phyloP scores from a whole-genome alignment of 73 alveolate genomes.

The Loxodes magnus region DNA sequence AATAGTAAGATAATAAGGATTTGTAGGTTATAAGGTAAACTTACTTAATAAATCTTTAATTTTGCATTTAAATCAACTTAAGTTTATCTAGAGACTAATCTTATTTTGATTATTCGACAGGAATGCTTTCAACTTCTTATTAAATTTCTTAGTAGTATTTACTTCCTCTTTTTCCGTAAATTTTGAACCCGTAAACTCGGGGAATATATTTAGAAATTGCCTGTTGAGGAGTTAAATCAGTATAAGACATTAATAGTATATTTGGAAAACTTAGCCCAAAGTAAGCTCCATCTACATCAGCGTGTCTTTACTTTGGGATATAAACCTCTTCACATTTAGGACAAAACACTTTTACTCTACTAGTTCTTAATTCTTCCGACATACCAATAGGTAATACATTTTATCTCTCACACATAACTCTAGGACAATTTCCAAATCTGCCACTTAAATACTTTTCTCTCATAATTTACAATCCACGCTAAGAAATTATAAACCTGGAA shows the following conservation, averaged over 20 bases:
- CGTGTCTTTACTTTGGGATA: constrained; percentile 68
- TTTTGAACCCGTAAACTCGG: constrained; percentile 6
- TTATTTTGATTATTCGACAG: too few species aligned
- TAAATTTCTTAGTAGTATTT: background rate
- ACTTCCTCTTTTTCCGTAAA: constrained; percentile 11
- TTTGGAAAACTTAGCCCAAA: constrained; percentile 90
- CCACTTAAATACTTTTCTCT: constrained; percentile 80
- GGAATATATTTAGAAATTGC: background rate
- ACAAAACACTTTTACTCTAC: constrained; percentile 91
- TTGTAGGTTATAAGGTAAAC: too few species aligned
- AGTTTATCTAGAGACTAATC: too few species aligned
- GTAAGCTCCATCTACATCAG: constrained; percentile 89
- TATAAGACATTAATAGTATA: constrained; percentile 27
- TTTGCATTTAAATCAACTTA: too few species aligned
- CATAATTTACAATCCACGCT: constrained; percentile 65
- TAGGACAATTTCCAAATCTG: constrained; percentile 91
- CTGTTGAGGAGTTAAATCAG: background rate
- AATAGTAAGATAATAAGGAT: too few species aligned
- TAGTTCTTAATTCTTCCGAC: constrained; percentile 80
- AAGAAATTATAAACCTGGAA: constrained; percentile 75
- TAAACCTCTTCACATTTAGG: constrained; percentile 93
- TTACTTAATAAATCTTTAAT: too few species aligned
- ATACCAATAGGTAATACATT: constrained; percentile 52
- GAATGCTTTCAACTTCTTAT: too few species aligned
- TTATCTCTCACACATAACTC: constrained; percentile 80